Percentiles rank a stretch among this genome's conserved stretches.
Evolutionary conservation across 2,329 filamentous ascomycete species (phyloP).

Genomic region (Aureobasidium sp.): DNA sequence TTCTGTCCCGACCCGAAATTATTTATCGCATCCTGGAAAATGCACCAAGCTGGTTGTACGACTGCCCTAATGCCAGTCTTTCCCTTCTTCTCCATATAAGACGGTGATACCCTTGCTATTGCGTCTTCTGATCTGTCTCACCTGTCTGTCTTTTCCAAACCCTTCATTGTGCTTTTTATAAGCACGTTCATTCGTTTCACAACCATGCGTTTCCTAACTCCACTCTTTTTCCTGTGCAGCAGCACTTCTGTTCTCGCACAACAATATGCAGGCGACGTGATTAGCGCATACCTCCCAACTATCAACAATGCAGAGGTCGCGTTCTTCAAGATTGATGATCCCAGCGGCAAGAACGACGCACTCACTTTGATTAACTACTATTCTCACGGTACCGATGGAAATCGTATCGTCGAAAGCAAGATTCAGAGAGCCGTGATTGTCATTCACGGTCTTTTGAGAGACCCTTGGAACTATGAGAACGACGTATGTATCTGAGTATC

Average conservation of each 20-base stretch:
- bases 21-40: background rate
- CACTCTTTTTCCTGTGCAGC: conserved; percentile 1
- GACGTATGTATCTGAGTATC: background rate
- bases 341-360: conserved; percentile 22
- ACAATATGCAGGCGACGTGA: conserved; percentile 28
- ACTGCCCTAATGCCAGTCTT: background rate
- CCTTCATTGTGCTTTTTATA: background rate
- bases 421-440: conserved; percentile 30
- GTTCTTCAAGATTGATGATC: conserved; percentile 28
- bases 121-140: background rate
- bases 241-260: conserved; percentile 19
- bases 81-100: background rate
- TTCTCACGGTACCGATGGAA: conserved; percentile 24
- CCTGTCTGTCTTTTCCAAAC: background rate
- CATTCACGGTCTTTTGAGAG: conserved; percentile 29
- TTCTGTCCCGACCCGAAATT: conserved; percentile 4
- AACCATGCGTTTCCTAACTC: background rate
- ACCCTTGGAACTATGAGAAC: conserved; percentile 30
- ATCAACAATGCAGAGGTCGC: conserved; percentile 28
- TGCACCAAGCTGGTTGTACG: background rate
- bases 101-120: background rate
- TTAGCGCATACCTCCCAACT: conserved; percentile 24
- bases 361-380: conserved; percentile 32
- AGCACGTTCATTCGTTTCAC: conserved; percentile 11
- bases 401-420: conserved; percentile 23